Evolutionary conservation across 2,329 filamentous ascomycete species (phyloP), one percentile per base, ranked within the genome.

Genomic region (Botrytis byssoidea): DNA sequence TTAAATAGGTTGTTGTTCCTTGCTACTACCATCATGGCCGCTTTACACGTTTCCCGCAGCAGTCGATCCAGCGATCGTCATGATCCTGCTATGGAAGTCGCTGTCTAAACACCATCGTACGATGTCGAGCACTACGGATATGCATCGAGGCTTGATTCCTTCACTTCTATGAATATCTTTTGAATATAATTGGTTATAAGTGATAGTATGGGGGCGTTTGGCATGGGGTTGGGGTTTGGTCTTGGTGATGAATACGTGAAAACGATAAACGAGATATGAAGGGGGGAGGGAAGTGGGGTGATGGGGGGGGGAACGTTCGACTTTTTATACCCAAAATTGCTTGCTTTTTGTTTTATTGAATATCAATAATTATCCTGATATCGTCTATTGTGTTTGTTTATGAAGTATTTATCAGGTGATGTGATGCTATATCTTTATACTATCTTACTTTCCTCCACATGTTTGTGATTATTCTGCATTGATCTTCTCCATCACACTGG

Each of bases 1-100:
- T 3, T 29, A 29, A 74, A 60, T 73, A 88, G 86, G 86, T 77
- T 85, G n/a, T 78, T 85, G 9, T 90, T 89, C 76, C 80, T 84
- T 3, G 83, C 82, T 32, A 88, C 88, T 1, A 86, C 84, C 1
- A 81, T 84, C 16, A 80, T 88, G 67, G 84, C 86, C 5, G 81
- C 83, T 4, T 76, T 88, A 42, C 85, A 86, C 71, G 82, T 86
- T 63, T 81, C 84, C 75, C 81, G 83, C 29, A 83, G 83, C 51
- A 79, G 82, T 18, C 61, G 69, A 16, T 51, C 61, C 20, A 74
- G 40, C 29, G 65, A 64, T 25, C 76, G 76, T 66, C 75, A 75
- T 37, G 76, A 78, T 71, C 77, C 77, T 6, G 74, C 69, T 20
- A 75, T 76, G 44, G 77, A 77, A 61, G 73, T 77, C n/a, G 70